Evolutionary conservation across 148 eudicot species (phyloP).

Genomic region (Rhododendron ovatum): DNA sequence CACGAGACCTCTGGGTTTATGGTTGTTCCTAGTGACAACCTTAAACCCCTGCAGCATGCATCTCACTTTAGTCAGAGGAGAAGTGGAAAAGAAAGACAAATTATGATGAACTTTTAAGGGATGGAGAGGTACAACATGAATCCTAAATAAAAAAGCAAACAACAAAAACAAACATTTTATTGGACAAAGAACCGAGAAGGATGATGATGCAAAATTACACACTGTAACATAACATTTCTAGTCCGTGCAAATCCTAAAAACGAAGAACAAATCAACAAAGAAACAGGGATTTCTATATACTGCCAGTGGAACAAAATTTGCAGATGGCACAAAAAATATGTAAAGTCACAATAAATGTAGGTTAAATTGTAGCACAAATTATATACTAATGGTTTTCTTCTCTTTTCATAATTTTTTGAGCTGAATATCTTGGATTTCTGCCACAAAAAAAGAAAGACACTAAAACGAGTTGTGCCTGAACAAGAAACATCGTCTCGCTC

Average conservation of each 20-base stretch:
- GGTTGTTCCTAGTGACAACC: not conserved
- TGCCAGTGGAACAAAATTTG: not conserved
- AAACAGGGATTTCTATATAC: not conserved
- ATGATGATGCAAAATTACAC: not conserved
- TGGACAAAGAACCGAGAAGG: not conserved
- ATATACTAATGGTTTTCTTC: not conserved
- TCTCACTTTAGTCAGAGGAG: not conserved
- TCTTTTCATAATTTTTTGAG: not conserved
- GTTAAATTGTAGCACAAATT: not conserved
- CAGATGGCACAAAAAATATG: not conserved
- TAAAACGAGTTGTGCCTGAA: not conserved
- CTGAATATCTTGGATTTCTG: not conserved
- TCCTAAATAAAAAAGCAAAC: not conserved
- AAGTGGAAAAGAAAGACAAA: not conserved
- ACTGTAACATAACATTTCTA: not conserved
- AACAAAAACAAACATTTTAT: not conserved
- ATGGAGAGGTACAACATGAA: not conserved
- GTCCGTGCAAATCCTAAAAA: not conserved
- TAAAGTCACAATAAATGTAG: not conserved
- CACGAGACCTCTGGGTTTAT: not conserved
- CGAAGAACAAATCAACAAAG: not conserved
- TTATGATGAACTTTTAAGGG: not conserved
- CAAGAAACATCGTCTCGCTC: not conserved
- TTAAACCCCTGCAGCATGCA: not conserved
- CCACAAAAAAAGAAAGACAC: too few relatives aligned